Evolutionary conservation across 257 asterid species (phyloP).

Genomic region (Plantago major): DNA sequence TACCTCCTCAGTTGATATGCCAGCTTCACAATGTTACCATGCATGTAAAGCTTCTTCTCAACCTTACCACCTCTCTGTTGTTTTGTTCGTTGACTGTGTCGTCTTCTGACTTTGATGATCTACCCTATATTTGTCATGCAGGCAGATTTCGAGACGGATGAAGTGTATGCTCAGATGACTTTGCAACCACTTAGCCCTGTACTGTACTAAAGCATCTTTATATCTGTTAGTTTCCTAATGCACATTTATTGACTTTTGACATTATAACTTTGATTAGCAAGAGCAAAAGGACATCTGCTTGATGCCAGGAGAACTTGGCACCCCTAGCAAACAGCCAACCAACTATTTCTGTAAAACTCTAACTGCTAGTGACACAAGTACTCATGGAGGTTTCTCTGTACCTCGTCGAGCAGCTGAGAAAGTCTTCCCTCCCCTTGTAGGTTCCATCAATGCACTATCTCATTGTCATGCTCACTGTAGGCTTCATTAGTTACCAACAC

Average conservation of each 20-base stretch:
- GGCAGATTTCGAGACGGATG: slow-evolving; percentile 96
- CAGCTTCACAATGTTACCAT: slow-evolving; percentile 96
- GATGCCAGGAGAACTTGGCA: slow-evolving; percentile 82
- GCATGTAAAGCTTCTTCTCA: slow-evolving; percentile 55
- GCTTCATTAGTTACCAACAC: slow-evolving; percentile 4
- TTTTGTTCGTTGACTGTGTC: not conserved
- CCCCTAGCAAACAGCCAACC: slow-evolving; percentile 89
- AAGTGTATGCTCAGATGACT: slow-evolving; percentile 93
- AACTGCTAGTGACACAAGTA: slow-evolving; percentile 94
- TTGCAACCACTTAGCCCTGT: slow-evolving; percentile 89
- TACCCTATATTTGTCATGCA: slow-evolving; percentile 30
- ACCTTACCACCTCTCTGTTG: no score
- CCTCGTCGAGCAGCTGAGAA: slow-evolving; percentile 99
- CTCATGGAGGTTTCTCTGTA: slow-evolving; percentile 98
- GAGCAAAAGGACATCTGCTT: slow-evolving; percentile 93
- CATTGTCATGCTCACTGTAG: not conserved
- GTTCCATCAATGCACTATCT: slow-evolving; percentile 23
- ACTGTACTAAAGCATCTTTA: slow-evolving; percentile 19
- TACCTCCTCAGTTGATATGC: slow-evolving; percentile 86
- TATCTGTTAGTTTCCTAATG: slow-evolving; percentile 15
- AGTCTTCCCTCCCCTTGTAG: slow-evolving; percentile 94
- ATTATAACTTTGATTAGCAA: slow-evolving; percentile 43
- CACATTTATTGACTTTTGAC: slow-evolving; percentile 8
- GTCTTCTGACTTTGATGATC: slow-evolving; percentile 5
- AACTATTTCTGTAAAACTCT: slow-evolving; percentile 88